phyloP scores from a whole-genome alignment of 805 yeast genomes.

The Kodamaea sagamina region DNA sequence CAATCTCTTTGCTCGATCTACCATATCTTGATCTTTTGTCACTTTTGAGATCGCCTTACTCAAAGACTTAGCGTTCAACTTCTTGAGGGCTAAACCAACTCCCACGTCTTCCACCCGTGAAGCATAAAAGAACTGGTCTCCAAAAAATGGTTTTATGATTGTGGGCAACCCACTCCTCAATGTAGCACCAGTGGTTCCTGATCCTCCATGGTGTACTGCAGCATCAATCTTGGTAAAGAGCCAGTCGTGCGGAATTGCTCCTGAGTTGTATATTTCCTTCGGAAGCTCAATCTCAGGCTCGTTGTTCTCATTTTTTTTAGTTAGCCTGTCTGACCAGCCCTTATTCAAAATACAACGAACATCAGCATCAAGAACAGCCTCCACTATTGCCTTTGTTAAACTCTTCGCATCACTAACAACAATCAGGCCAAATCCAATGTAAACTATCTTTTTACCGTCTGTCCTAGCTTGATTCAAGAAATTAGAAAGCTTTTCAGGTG shows the following conservation, averaged over 20 bases:
- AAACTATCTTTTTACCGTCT: slow-evolving; percentile 71
- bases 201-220: slow-evolving; percentile 96
- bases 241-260: slow-evolving; percentile 92
- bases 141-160: slow-evolving; percentile 90
- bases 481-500: slow-evolving; percentile 56
- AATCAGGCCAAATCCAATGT: slow-evolving; percentile 95
- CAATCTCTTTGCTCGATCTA: slow-evolving; percentile 62
- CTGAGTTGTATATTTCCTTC: slow-evolving; percentile 63
- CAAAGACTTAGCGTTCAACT: slow-evolving; percentile 63
- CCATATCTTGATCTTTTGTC: slow-evolving; percentile 64
- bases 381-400: slow-evolving; percentile 73
- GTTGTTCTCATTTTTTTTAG: slow-evolving; percentile 33
- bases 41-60: slow-evolving; percentile 70
- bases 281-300: slow-evolving; percentile 56
- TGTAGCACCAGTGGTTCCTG: slow-evolving; percentile 95
- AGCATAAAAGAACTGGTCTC: slow-evolving; percentile 94
- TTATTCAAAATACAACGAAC: slow-evolving; percentile 86
- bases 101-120: slow-evolving; percentile 85
- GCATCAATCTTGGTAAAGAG: slow-evolving; percentile 85
- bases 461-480: slow-evolving; percentile 65
- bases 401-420: slow-evolving; percentile 82
- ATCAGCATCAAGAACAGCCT: slow-evolving; percentile 77
- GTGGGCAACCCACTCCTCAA: slow-evolving; percentile 86
- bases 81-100: slow-evolving; percentile 71
- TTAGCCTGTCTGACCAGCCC: slow-evolving; percentile 88